These are phyloP conservation scores for Moesziomyces sp. DNA, from an alignment of 1,284 basidiomycete genomes.

Conservation along the genomic window DNA sequence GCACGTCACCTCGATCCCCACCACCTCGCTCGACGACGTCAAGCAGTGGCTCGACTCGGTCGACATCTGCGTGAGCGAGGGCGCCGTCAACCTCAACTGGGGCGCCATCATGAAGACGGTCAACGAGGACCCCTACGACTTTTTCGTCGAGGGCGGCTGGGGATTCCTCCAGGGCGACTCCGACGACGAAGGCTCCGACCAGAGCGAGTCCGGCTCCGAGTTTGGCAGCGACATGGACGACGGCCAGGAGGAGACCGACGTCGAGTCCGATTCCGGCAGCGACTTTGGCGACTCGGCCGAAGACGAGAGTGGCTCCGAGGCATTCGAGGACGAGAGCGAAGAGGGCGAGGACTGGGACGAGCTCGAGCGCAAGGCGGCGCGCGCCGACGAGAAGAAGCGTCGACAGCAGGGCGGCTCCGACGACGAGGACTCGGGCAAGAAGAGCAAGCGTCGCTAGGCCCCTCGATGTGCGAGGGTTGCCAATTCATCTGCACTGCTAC, in stretches of 20 bases:
- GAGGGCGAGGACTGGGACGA: slow-evolving; percentile 91
- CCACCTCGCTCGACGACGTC: slow-evolving; percentile 60
- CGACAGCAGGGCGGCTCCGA: slow-evolving; percentile 52
- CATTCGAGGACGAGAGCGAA: slow-evolving; percentile 74
- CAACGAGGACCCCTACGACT: slow-evolving; percentile 80
- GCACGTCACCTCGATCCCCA: slow-evolving; percentile 69
- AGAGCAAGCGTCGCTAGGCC: slow-evolving; percentile 43
- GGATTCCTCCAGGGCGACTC: slow-evolving; percentile 75
- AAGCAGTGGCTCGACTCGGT: slow-evolving; percentile 85
- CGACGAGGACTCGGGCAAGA: slow-evolving; percentile 43
- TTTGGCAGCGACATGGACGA: slow-evolving; percentile 67
- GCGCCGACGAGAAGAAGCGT: slow-evolving; percentile 61
- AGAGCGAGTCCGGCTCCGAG: slow-evolving; percentile 62
- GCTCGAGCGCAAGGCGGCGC: slow-evolving; percentile 78
- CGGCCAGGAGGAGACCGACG: slow-evolving; percentile 63
- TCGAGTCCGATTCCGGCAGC: slow-evolving; percentile 58
- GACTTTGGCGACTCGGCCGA: slow-evolving; percentile 66
- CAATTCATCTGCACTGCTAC: no score
- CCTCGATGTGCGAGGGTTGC: no score
- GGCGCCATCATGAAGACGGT: slow-evolving; percentile 78
- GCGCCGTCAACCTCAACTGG: slow-evolving; percentile 98
- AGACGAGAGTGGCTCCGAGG: slow-evolving; percentile 72
- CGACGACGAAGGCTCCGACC: slow-evolving; percentile 33
- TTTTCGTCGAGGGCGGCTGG: slow-evolving; percentile 97
- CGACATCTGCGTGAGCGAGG: slow-evolving; percentile 94